phyloP scores from a whole-genome alignment of 1,284 basidiomycete genomes.

The Waitea zeae region DNA sequence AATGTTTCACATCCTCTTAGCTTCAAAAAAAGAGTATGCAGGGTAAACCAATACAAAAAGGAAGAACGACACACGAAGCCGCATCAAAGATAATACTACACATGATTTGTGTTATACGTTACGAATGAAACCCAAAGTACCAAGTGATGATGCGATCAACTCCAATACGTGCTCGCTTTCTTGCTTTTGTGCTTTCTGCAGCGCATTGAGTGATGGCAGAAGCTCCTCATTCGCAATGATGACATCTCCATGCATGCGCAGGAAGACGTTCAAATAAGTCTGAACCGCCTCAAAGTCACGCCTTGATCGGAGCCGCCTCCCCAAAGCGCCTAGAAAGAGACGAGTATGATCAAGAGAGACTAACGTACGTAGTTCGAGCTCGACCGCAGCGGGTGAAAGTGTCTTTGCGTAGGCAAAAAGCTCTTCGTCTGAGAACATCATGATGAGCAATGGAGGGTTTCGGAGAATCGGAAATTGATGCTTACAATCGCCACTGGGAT shows the following conservation, averaged over 20 bases:
- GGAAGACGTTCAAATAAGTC: conserved; percentile 71
- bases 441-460: conserved; percentile 1
- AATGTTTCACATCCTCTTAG: no score
- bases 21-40: no score
- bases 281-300: conserved; percentile 95
- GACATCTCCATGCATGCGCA: conserved; percentile 73
- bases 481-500: conserved; percentile 54
- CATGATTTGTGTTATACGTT: no score
- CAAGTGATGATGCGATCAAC: conserved; percentile 51
- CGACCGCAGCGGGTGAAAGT: conserved; percentile 80
- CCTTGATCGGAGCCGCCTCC: conserved; percentile 56
- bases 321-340: conserved; percentile 63
- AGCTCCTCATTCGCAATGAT: conserved; percentile 58
- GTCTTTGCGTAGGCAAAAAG: conserved; percentile 82
- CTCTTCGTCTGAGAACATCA: conserved; percentile 36
- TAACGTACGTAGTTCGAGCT: conserved; percentile 78
- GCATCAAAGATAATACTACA: conserved; percentile 9
- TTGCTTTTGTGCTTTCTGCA: conserved; percentile 46
- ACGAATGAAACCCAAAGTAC: conserved; percentile 53
- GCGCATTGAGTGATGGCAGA: conserved; percentile 28
- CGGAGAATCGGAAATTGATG: conserved; percentile 6
- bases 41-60: no score
- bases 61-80: no score
- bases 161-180: conserved; percentile 64
- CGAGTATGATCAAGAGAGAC: conserved; percentile 46